Conservation (phyloP, 2,329 filamentous ascomycete genomes). For the Beauveria asiatica region DNA sequence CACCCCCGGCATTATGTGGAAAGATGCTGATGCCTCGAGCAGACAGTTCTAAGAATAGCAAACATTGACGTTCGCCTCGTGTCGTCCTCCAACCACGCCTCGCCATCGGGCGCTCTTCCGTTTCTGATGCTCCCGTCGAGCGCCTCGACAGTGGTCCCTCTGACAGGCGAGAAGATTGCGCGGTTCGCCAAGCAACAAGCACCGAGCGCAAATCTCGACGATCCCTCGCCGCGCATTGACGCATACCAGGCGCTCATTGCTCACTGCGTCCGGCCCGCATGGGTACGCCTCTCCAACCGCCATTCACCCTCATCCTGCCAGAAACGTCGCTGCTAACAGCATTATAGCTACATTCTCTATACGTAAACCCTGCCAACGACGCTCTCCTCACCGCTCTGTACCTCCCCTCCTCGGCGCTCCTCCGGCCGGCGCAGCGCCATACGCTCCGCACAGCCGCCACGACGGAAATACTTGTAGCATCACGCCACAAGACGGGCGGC, state of each 20-base stretch:
- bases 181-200: conserved; percentile 53
- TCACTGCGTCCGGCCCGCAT: conserved; percentile 71
- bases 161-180: conserved; percentile 49
- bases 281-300: conserved; percentile 44
- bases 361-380: conserved; percentile 63
- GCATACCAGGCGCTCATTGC: conserved; percentile 74
- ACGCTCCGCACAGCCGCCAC: conserved; percentile 67
- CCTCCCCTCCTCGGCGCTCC: conserved; percentile 55
- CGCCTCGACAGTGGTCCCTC: conserved; percentile 24
- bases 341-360: conserved; percentile 65
- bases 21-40: no score
- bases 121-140: conserved; percentile 53
- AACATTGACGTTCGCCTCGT: conserved; percentile 57
- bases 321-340: not conserved
- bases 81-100: conserved; percentile 85
- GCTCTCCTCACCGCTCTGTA: conserved; percentile 64
- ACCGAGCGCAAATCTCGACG: conserved; percentile 29
- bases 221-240: conserved; percentile 51
- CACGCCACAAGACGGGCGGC: conserved; percentile 26
- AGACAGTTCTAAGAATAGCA: conserved; percentile 78
- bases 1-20: no score
- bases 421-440: conserved; percentile 53
- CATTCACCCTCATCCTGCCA: not conserved
- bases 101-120: conserved; percentile 77
- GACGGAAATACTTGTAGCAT: conserved; percentile 60